Evolutionary conservation across 352 stramenopile species (phyloP).

Genomic region (Pythium pyrilobum): DNA sequence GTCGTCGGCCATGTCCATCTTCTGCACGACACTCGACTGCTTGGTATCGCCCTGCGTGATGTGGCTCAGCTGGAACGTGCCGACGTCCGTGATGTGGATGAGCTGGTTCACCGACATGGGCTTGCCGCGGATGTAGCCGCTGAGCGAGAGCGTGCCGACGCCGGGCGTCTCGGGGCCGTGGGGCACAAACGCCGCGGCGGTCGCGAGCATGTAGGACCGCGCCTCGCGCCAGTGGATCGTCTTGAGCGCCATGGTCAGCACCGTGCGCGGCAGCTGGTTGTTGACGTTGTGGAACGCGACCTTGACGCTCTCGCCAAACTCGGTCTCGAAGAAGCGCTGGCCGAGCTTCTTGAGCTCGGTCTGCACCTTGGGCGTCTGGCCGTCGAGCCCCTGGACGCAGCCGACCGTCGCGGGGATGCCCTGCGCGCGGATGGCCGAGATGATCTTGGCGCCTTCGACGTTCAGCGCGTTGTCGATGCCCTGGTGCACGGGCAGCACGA

Average conservation of each 20-base stretch:
- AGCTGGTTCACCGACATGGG: conserved; percentile 94
- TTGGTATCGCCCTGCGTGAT: conserved; percentile 52
- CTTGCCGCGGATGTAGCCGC: conserved; percentile 94
- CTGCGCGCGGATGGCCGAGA: conserved; percentile 91
- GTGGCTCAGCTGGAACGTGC: conserved; percentile 88
- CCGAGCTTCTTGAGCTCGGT: conserved; percentile 80
- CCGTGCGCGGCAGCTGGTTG: conserved; percentile 69
- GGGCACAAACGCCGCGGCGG: conserved; percentile 55
- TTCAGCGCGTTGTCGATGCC: conserved; percentile 86
- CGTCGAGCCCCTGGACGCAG: conserved; percentile 81
- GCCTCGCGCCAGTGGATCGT: conserved; percentile 87
- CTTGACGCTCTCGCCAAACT: conserved; percentile 86
- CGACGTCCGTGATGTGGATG: conserved; percentile 95
- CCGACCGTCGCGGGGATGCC: conserved; percentile 87
- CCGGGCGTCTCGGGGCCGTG: conserved; percentile 44
- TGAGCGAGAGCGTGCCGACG: conserved; percentile 75
- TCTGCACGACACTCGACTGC: conserved; percentile 34
- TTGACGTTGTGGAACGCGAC: conserved; percentile 71
- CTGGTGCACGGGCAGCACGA: conserved; percentile 67
- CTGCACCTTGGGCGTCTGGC: conserved; percentile 60
- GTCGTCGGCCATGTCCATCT: conserved; percentile 32
- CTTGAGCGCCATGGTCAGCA: conserved; percentile 78
- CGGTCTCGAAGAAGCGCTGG: conserved; percentile 85
- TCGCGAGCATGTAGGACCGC: conserved; percentile 84
- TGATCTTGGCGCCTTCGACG: conserved; percentile 77